Base-by-base conservation (phyloP, 106 monocot species). In the Dioscorea dumetorum region DNA sequence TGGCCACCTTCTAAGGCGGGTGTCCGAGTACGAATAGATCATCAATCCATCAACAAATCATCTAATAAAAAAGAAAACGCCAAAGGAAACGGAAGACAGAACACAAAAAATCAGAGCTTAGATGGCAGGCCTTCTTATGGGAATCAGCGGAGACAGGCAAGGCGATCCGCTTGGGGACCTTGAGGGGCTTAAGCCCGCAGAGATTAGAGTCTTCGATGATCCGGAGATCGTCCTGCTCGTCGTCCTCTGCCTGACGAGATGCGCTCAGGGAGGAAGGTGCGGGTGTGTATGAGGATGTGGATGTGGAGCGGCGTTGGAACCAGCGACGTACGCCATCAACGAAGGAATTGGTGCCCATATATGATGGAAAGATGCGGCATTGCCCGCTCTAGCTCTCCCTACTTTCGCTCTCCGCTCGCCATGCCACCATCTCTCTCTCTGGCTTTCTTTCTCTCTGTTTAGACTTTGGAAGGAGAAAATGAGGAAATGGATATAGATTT, bases 301-400 rank as follows among this genome's bases (percentile, higher is more conserved):
- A 28, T 2, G 22, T 49, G 35, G 62, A 63, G 73, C 86, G 82
- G 62, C 82, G 79, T 22, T 79, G 73, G 72, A 86, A 77, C 82
- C 72, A 82, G 66, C 82, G 82, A 63, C 86, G 86, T 14, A 86
- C 73, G 58, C 82, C 82, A 59, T 77, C 82, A 52, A 79, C 86
- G 65, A 86, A 41, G 41, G 41, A 41, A 41, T 41, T 41, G 41
- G 41, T 10, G 6, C 41, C 41, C 41, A 41, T 41, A 41, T 41
- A 41, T 41, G 3, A 41, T 41, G 41, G 41, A 41, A 41, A 41
- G 41, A 41, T 41, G 41, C 41, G 9, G 41, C 41, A 41, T 41
- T 41, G 41, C 41, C 41, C 41, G 41, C 41, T 10, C 41, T 41
- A 41, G 41, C 41, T 41, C 41, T 41, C 41, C 41, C 41, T 41